Conservation (phyloP, 257 asterid genomes). For the Osmanthus fragrans region DNA sequence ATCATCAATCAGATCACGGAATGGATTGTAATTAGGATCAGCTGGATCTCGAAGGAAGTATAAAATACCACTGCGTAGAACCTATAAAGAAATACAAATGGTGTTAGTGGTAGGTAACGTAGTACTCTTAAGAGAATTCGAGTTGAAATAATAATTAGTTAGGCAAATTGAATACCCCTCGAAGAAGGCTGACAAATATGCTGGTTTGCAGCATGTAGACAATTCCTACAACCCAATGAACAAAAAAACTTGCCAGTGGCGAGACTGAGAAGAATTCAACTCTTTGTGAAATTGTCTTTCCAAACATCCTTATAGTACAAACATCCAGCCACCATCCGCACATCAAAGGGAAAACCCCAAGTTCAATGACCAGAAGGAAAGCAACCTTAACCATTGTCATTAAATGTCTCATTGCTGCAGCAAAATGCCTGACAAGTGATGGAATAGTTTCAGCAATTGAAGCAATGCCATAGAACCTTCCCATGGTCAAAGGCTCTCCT, state of each 20-base stretch:
- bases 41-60: slow-evolving; percentile 99
- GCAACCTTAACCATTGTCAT: slow-evolving; percentile 99
- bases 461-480: slow-evolving; percentile 94
- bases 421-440: slow-evolving; percentile 85
- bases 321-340: slow-evolving; percentile 99
- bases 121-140: not conserved
- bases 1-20: slow-evolving; percentile 96
- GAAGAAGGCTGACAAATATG: slow-evolving; percentile 98
- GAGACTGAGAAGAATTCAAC: slow-evolving; percentile 94
- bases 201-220: slow-evolving; percentile 97
- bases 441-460: slow-evolving; percentile 92
- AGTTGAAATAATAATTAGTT: not conserved
- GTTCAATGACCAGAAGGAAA: slow-evolving; percentile 95
- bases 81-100: slow-evolving; percentile 47
- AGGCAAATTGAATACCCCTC: slow-evolving; percentile 65
- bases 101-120: slow-evolving; percentile 13
- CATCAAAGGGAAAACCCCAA: slow-evolving; percentile 96
- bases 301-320: slow-evolving; percentile 94
- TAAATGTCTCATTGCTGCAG: slow-evolving; percentile 93
- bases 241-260: slow-evolving; percentile 92
- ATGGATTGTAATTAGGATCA: slow-evolving; percentile 98
- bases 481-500: slow-evolving; percentile 92
- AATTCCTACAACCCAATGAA: slow-evolving; percentile 98
- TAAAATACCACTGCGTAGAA: slow-evolving; percentile 89
- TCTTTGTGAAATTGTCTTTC: slow-evolving; percentile 86